Conservation (phyloP, 768 basidiomycete species). For the Podaxis mareebaensis region DNA sequence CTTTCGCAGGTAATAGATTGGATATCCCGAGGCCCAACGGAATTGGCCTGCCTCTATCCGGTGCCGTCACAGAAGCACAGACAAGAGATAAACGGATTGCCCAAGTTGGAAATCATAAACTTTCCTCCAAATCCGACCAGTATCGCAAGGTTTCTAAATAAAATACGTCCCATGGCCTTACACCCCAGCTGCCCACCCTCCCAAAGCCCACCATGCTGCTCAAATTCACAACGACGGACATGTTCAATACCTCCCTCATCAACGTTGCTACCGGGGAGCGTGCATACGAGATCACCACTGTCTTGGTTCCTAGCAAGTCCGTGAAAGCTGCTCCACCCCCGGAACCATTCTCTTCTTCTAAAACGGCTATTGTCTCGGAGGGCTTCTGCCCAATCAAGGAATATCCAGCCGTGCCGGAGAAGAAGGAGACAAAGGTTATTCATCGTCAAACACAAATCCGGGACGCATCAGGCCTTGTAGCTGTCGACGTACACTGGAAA, state of each 20-base stretch:
- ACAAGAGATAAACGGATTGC: constrained; percentile 41
- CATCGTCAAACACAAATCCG: constrained; percentile 43
- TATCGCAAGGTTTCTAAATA: constrained; percentile 13
- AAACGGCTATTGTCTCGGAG: constrained; percentile 14
- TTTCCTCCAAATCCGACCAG: constrained; percentile 35
- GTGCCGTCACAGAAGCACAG: constrained; percentile 5
- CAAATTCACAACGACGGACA: constrained; percentile 58
- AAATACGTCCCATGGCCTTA: constrained; percentile 16
- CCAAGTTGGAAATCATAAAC: constrained; percentile 48
- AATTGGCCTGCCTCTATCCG: not conserved
- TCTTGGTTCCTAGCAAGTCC: constrained; percentile 31
- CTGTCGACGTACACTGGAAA: constrained; percentile 54
- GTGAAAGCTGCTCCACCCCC: constrained; percentile 28
- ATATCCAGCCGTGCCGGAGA: constrained; percentile 12
- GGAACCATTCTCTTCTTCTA: constrained; percentile 17
- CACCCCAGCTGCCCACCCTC: constrained; percentile 4
- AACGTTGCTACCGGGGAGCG: constrained; percentile 51
- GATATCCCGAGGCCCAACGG: not conserved
- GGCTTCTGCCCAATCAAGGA: constrained; percentile 20
- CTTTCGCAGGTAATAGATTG: too few relatives aligned
- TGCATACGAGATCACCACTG: constrained; percentile 51
- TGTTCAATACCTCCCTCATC: constrained; percentile 56
- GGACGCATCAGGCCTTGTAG: constrained; percentile 39
- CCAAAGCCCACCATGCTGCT: constrained; percentile 45
- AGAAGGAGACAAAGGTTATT: constrained; percentile 22